Evolutionary conservation across 139 green algal species (phyloP), one percentile per base, ranked within the genome.

Genomic region (Asterochloris sp.): DNA sequence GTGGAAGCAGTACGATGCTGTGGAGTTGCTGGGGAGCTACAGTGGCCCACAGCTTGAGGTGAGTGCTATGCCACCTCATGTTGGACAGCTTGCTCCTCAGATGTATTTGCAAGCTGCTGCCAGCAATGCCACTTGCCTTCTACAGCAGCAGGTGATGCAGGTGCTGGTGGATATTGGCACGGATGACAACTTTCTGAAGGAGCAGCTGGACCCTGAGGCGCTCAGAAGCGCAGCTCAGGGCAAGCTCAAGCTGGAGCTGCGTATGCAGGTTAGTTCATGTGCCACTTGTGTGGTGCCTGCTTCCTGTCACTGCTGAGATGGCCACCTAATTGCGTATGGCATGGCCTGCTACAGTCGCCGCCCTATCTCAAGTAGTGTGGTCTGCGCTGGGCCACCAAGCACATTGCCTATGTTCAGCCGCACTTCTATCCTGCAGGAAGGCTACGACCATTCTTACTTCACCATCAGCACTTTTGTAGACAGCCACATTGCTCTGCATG

Each of bases 401-500:
- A 54, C 38, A 54, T 6, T 6, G 38, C 38, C 6, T 54, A 54
- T 54, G 6, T 54, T 54, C 38, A 54, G 38, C 38, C 6, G 38
- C 38, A 54, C 2, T 10, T 54, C 4, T 6, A 54, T 54, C 38
- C 38, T 69, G 85, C 92, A 96, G 85, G 91, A 95, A 0, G 95
- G 94, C 0, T 99, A 98, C 80, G 94, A 99, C 86, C 97, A 99
- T 85, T 93, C 83, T 9, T 94, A 94, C 74, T 98, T 93, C 74
- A 98, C 98, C 88, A 98, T 99, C 47, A 85, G 90, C 0, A 95
- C 92, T 12, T 99, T 99, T 80, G 91, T 98, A 0, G 90, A 92
- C 0, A 96, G 99, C 11, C 97, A 99, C 85, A 78, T 99, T 13
- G 84, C 86, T 13, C 93, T 92, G 84, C 93, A 98, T 83, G 96